Evolutionary conservation across 805 yeast species (phyloP), one percentile per base, ranked within the genome.

Genomic region (Barnettozyma vustinii): DNA sequence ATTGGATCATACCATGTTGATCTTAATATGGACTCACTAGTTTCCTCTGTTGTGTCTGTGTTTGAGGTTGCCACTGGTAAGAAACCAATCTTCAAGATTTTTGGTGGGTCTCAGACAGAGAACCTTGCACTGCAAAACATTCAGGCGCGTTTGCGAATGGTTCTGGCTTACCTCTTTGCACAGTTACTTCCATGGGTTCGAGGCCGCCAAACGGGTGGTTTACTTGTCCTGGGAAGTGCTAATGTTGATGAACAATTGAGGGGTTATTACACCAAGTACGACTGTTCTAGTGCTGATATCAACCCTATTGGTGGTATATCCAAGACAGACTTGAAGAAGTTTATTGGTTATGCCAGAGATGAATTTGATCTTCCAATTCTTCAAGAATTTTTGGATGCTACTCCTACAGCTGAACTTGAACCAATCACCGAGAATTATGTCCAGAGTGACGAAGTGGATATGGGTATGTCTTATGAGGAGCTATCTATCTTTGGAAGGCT

Each of bases 241-340:
- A 94, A 94, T 63, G 99, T 94, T 13, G 99, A 94, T 67, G 99
- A 94, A 65, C 90, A 96, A 59, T 71, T 94, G 51, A 75, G 99
- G 52, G 99, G 99, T 0, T 94, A 94, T 61, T 73, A 94, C 61
- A 94, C 99, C 9, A 94, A 94, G 64, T 94, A 94, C 67, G 99
- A 94, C 66, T 90, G 97, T 66, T 91, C 98, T 4, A 83, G 96
- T 16, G 99, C 99, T 1, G 99, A 94, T 69, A 80, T 94, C 52
- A 94, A 94, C 63, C 99, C 99, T 25, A 95, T 94, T 56, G 99
- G 99, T n/a, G 96, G 97, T 33, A 88, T 94, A 40, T 92, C 99
- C 15, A 94, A 94, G 64, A 89, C 90, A 0, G 99, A 95, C 62
- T 72, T 94, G 63, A 90, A 88, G 63, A 74, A 78, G 46, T 94